Evolutionary conservation across 2,329 filamentous ascomycete species (phyloP).

Genomic region (Pseudogymnoascus sp.): DNA sequence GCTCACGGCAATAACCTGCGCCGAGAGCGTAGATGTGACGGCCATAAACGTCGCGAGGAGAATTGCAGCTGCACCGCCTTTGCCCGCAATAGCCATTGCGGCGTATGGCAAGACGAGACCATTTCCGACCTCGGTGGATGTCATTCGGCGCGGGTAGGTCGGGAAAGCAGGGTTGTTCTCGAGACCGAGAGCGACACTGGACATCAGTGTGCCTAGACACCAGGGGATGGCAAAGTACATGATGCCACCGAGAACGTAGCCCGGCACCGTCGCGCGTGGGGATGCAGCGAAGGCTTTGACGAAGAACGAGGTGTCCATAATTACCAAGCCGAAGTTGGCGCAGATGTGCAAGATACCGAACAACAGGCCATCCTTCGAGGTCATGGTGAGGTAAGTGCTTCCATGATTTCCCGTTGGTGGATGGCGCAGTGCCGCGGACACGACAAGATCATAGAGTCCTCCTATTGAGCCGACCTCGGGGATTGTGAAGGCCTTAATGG

Average conservation of each 20-base stretch:
- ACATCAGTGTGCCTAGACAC: slow-evolving; percentile 43
- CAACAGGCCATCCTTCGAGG: slow-evolving; percentile 41
- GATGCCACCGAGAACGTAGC: slow-evolving; percentile 43
- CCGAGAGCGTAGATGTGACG: slow-evolving; percentile 71
- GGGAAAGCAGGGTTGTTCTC: slow-evolving; percentile 43
- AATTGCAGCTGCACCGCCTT: slow-evolving; percentile 57
- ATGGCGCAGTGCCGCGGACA: slow-evolving; percentile 34
- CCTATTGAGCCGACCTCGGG: slow-evolving; percentile 40
- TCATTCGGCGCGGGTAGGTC: slow-evolving; percentile 58
- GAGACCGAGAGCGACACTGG: slow-evolving; percentile 38
- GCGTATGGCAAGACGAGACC: slow-evolving; percentile 58
- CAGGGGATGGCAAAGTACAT: slow-evolving; percentile 47
- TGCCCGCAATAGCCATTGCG: slow-evolving; percentile 59
- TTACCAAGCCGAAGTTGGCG: slow-evolving; percentile 44
- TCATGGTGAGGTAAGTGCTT: slow-evolving; percentile 49
- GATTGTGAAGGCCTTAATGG: slow-evolving; percentile 37
- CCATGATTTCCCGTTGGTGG: slow-evolving; percentile 43
- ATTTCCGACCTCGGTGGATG: slow-evolving; percentile 61
- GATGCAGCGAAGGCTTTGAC: slow-evolving; percentile 43
- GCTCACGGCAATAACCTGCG: slow-evolving; percentile 74
- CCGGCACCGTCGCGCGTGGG: slow-evolving; percentile 40
- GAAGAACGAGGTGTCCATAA: slow-evolving; percentile 47
- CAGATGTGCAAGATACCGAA: slow-evolving; percentile 42
- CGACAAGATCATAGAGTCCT: slow-evolving; percentile 42
- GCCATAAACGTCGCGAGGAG: slow-evolving; percentile 68